Evolutionary conservation across 768 basidiomycete species (phyloP), one percentile per base, ranked within the genome.

Genomic region (Candolleomyces efflorescens): DNA sequence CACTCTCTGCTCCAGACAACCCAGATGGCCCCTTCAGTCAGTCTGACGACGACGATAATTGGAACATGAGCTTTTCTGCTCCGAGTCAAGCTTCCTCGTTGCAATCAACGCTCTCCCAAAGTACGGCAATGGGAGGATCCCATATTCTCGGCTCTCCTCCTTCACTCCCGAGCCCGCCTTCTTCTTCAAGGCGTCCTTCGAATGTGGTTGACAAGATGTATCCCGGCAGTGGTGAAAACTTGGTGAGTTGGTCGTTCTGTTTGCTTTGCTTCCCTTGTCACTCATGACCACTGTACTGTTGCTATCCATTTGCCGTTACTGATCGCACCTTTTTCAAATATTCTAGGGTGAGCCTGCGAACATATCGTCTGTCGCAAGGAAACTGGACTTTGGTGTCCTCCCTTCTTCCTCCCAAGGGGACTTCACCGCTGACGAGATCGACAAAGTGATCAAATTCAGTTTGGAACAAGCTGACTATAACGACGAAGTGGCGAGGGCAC

Each of bases 301-400:
- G 17, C 17, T 22, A 6, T n/a, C n/a, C n/a, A n/a, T 17, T n/a
- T 44, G 17, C 43, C 43, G n/a, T 44, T 44, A 44, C 32, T 32
- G 32, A 32, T 32, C 32, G 32, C 32, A 32, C 32, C 32, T 11
- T 32, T 32, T 32, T 32, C 11, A 5, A 32, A 32, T 11, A 52
- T 37, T 7, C 17, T 44, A 44, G 43, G 43, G n/a, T 44, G 43
- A 22, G 26, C 32, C 20, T 26, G 23, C 48, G 17, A 26, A 22
- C 48, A 20, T 49, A 26, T 11, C 48, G 15, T 15, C 48, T 49
- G 44, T 55, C 43, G 44, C 54, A 36, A 55, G 23, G 54, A 55
- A 46, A 46, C 54, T 55, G 22, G 41, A 27, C 38, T 44, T 45
- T 36, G 44, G 44, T 32, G 32, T 32, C 44, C 55, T 32, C 44